These are phyloP conservation scores for Hordeum pubiflorum DNA, from an alignment of 202 grass and related monocot genomes.

Conservation along the genomic window DNA sequence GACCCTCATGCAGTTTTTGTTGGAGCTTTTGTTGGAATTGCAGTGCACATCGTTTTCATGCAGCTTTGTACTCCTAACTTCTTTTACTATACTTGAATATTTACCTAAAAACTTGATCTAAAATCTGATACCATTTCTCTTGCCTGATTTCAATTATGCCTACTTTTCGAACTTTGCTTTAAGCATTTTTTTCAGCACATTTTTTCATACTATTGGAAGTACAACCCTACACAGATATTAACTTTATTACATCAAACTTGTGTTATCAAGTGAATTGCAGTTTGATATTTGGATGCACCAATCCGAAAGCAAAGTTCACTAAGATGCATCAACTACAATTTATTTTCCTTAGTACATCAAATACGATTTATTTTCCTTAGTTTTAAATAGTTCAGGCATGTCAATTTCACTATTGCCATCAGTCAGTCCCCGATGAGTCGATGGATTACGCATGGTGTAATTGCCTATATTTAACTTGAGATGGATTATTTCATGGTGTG, in stretches of 20 bases:
- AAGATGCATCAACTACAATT: background rate
- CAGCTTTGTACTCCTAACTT: conserved; percentile 2
- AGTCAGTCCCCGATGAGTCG: background rate
- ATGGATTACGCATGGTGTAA: background rate
- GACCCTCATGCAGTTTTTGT: no score
- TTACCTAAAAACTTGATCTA: background rate
- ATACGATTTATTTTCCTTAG: background rate
- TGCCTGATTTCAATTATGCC: background rate
- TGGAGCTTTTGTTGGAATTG: background rate
- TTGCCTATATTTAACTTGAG: background rate
- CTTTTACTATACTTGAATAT: background rate
- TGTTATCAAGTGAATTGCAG: background rate
- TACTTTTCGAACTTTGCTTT: background rate
- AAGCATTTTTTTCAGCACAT: background rate
- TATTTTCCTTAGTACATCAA: background rate
- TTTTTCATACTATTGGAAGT: background rate
- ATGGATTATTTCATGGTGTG: background rate
- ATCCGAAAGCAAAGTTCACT: background rate
- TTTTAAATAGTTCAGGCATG: no score
- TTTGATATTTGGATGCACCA: background rate
- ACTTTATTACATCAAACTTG: conserved; percentile 8
- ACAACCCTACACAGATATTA: background rate
- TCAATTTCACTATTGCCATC: background rate
- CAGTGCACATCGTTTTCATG: background rate
- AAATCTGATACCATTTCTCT: background rate